Evolutionary conservation across 371 early-diverging fungal genomes (phyloP).

Genomic region (Dichotomocladium elegans): DNA sequence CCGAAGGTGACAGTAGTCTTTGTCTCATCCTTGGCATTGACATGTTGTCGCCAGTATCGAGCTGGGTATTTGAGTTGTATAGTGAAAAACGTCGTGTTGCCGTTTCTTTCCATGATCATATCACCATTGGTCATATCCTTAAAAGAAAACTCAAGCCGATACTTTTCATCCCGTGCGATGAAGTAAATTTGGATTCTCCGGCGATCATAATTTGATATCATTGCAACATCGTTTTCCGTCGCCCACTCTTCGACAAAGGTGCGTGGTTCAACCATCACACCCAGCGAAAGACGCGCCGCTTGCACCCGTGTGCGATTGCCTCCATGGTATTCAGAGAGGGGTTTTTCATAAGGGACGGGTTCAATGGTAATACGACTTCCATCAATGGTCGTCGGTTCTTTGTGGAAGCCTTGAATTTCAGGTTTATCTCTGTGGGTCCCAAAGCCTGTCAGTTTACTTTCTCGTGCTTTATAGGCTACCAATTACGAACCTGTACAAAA

Average conservation of each 20-base stretch:
- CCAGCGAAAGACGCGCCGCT: constrained; percentile 4
- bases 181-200: constrained; percentile 28
- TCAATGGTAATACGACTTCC: constrained; percentile 8
- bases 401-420: neutral
- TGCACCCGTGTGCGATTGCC: neutral
- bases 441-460: neutral
- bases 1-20: neutral
- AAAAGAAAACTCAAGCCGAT: constrained; percentile 29
- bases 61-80: constrained; percentile 28
- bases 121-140: constrained; percentile 20
- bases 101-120: constrained; percentile 23
- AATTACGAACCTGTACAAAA: constrained; percentile 7
- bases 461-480: neutral
- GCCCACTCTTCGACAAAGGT: constrained; percentile 19
- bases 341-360: neutral
- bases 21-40: neutral
- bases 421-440: neutral
- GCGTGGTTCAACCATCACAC: constrained; percentile 9
- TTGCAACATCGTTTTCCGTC: constrained; percentile 1
- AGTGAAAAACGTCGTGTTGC: constrained; percentile 14
- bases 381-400: constrained; percentile 9
- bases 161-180: constrained; percentile 16
- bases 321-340: neutral
- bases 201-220: constrained; percentile 17
- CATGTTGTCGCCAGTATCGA: constrained; percentile 21